These are phyloP conservation scores for Sedum album DNA, from an alignment of 164 flowering plant genomes.

Conservation along the genomic window DNA sequence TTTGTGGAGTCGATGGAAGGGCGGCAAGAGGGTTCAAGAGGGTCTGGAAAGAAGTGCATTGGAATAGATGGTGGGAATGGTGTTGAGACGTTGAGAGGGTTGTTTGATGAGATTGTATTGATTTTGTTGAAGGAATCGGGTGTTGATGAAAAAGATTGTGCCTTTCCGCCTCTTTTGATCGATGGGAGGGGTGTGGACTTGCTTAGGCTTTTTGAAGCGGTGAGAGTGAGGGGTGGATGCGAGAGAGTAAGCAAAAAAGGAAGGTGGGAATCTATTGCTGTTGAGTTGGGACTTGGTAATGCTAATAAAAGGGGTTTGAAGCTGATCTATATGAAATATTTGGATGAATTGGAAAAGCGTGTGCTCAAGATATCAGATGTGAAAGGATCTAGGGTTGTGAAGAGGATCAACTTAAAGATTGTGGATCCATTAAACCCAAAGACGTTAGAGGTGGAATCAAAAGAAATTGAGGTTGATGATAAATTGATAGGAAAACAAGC, in stretches of 20 bases:
- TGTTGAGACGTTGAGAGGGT: conserved; percentile 11
- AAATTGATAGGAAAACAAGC: neutral
- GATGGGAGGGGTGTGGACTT: conserved; percentile 41
- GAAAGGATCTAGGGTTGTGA: no score
- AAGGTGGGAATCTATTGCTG: conserved; percentile 35
- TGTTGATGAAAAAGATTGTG: conserved; percentile 19
- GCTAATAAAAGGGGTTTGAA: conserved; percentile 22
- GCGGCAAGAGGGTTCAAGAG: neutral
- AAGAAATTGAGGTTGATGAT: neutral
- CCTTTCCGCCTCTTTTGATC: conserved; percentile 35
- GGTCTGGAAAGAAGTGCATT: neutral
- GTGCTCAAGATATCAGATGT: conserved; percentile 14
- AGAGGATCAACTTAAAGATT: conserved; percentile 11
- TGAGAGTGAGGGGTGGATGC: conserved; percentile 40
- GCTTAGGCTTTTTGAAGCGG: conserved; percentile 39
- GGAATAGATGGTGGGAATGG: neutral
- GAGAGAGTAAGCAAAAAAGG: conserved; percentile 28
- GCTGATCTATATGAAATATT: conserved; percentile 38
- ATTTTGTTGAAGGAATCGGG: conserved; percentile 13
- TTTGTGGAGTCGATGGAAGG: neutral
- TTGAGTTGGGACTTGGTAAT: conserved; percentile 28
- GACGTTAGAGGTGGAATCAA: neutral
- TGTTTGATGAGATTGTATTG: conserved; percentile 32
- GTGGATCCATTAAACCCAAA: neutral
- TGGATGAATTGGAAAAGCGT: conserved; percentile 38